Conservation (phyloP, 2,329 filamentous ascomycete species). For the Alternaria sp. region DNA sequence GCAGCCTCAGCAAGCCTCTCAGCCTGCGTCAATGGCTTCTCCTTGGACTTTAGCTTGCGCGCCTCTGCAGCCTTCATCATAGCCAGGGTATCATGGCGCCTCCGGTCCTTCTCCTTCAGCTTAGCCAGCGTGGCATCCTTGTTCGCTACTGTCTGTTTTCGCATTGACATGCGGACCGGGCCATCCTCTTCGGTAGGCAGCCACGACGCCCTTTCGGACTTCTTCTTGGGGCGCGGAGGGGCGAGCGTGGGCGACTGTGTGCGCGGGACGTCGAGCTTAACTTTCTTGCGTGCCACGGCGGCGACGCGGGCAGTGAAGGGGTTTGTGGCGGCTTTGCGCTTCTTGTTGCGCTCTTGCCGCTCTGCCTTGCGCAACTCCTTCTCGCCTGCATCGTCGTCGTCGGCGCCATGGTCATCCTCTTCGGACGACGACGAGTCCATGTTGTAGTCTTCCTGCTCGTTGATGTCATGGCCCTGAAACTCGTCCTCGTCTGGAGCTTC, state of each 20-base stretch:
- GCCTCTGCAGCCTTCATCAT: constrained; percentile 69
- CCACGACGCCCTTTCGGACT: constrained; percentile 75
- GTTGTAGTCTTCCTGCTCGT: constrained; percentile 73
- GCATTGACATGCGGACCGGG: constrained; percentile 68
- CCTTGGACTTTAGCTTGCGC: constrained; percentile 75
- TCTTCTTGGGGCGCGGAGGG: constrained; percentile 66
- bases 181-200: constrained; percentile 69
- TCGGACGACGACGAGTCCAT: constrained; percentile 83
- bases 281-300: constrained; percentile 52
- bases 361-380: constrained; percentile 82
- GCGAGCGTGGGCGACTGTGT: constrained; percentile 58
- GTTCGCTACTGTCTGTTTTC: constrained; percentile 69
- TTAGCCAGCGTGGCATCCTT: constrained; percentile 69
- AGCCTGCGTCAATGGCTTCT: constrained; percentile 84
- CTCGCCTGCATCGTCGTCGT: constrained; percentile 87
- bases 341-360: constrained; percentile 70
- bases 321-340: constrained; percentile 75
- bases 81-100: constrained; percentile 73
- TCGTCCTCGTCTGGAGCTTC: constrained; percentile 69
- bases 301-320: constrained; percentile 49
- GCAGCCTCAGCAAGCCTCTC: constrained; percentile 85
- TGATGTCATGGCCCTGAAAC: constrained; percentile 60
- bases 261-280: constrained; percentile 51
- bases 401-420: constrained; percentile 71
- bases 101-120: constrained; percentile 75